Conservation (phyloP, 1,139 yeast genomes). For the Waltiozyma sp. region DNA sequence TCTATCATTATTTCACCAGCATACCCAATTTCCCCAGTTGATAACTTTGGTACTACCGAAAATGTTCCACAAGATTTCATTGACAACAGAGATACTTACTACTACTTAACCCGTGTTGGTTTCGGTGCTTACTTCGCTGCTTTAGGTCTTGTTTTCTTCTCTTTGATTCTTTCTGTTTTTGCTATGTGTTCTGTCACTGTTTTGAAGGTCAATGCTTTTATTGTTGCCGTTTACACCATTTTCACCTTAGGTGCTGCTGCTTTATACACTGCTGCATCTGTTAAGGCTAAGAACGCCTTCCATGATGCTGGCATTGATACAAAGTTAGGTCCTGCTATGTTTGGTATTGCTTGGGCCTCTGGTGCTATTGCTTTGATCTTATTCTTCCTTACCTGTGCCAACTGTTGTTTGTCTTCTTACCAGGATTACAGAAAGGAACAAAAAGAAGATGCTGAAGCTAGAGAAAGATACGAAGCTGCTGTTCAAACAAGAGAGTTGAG, state of each 20-base stretch:
- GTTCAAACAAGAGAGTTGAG: constrained; percentile 7
- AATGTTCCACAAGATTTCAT: constrained; percentile 47
- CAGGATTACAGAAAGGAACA: constrained; percentile 19
- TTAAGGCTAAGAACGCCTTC: constrained; percentile 57
- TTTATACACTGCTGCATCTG: constrained; percentile 56
- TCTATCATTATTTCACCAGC: constrained; percentile 38
- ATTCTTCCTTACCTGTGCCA: constrained; percentile 45
- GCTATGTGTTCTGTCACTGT: constrained; percentile 32
- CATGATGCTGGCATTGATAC: constrained; percentile 30
- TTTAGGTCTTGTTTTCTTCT: constrained; percentile 43
- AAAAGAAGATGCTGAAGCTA: constrained; percentile 13
- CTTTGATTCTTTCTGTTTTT: constrained; percentile 30
- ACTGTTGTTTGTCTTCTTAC: constrained; percentile 32
- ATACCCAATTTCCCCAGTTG: constrained; percentile 59
- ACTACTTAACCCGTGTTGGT: constrained; percentile 58
- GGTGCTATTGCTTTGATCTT: constrained; percentile 41
- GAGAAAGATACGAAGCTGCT: constrained; percentile 7
- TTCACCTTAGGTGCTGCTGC: constrained; percentile 51
- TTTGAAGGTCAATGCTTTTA: constrained; percentile 43
- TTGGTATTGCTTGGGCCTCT: constrained; percentile 65
- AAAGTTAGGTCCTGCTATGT: constrained; percentile 42
- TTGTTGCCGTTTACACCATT: constrained; percentile 40
- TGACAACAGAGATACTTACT: constrained; percentile 46
- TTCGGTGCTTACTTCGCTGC: constrained; percentile 58
- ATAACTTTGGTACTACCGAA: constrained; percentile 45